These are phyloP conservation scores for Bipolaris zeicola DNA, from an alignment of 2,329 filamentous ascomycete species.

Conservation along the genomic window DNA sequence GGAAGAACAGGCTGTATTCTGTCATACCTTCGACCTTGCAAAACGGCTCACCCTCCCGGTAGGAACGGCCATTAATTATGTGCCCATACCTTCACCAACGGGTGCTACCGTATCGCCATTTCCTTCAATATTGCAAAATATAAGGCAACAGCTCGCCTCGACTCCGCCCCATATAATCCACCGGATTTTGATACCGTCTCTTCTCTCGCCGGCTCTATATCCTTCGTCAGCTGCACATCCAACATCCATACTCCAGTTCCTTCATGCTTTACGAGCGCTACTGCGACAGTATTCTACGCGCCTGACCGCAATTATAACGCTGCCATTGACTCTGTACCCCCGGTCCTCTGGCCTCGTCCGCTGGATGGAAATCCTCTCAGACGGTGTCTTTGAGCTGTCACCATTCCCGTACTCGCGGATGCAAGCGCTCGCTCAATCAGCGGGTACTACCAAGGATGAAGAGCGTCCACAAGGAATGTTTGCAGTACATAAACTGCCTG, in stretches of 20 bases:
- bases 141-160: conserved; percentile 60
- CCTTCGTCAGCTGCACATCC: conserved; percentile 72
- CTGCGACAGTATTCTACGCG: conserved; percentile 69
- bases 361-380: conserved; percentile 83
- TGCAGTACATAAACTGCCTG: conserved; percentile 78
- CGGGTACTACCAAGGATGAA: conserved; percentile 63
- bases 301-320: conserved; percentile 73
- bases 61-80: conserved; percentile 51
- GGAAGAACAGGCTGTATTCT: conserved; percentile 51
- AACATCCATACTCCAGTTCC: conserved; percentile 74
- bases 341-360: conserved; percentile 75
- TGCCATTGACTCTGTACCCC: conserved; percentile 81
- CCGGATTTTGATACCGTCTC: conserved; percentile 79
- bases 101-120: conserved; percentile 62
- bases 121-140: conserved; percentile 66
- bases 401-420: conserved; percentile 67
- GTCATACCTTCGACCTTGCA: conserved; percentile 59
- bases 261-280: conserved; percentile 77
- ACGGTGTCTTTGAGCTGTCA: conserved; percentile 85
- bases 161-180: conserved; percentile 68
- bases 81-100: conserved; percentile 64
- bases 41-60: conserved; percentile 54
- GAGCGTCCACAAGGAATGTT: conserved; percentile 87
- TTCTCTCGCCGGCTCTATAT: conserved; percentile 88
- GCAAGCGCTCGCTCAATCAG: conserved; percentile 55